Evolutionary conservation across 2,329 filamentous ascomycete species (phyloP).

Genomic region (Cercospora janseana): DNA sequence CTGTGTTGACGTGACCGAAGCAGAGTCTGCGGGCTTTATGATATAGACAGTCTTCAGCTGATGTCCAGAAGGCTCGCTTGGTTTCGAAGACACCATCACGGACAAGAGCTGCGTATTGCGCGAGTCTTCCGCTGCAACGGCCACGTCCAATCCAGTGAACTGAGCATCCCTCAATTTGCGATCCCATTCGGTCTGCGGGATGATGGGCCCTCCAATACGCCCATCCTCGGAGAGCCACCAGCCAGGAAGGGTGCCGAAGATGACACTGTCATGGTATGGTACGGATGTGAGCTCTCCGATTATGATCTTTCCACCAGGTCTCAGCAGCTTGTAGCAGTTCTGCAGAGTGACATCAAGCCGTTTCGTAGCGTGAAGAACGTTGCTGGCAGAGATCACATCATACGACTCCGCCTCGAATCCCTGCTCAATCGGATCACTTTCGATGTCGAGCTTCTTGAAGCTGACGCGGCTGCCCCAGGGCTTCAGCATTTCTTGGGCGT

Average conservation of each 20-base stretch:
- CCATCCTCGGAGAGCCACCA: conserved; percentile 11
- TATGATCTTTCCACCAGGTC: conserved; percentile 25
- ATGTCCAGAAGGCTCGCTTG: too few relatives aligned
- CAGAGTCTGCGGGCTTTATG: too few relatives aligned
- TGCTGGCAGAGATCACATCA: conserved; percentile 29
- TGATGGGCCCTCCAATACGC: neutral
- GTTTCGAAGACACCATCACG: neutral
- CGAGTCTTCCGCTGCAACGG: neutral
- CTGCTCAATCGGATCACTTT: conserved; percentile 34
- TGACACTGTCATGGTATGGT: neutral
- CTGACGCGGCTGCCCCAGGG: conserved; percentile 19
- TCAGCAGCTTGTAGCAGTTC: conserved; percentile 27
- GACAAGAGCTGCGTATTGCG: neutral
- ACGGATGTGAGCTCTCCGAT: conserved; percentile 16
- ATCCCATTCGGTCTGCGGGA: neutral
- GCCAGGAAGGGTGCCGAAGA: conserved; percentile 2
- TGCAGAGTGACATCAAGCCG: conserved; percentile 17
- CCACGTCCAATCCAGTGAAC: neutral
- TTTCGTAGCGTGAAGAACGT: conserved; percentile 29
- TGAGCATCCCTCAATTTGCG: neutral
- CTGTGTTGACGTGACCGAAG: too few relatives aligned
- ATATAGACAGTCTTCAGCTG: too few relatives aligned
- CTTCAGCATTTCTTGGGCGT: conserved; percentile 35
- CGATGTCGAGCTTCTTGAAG: conserved; percentile 33
- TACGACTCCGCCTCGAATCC: conserved; percentile 37